These are phyloP conservation scores for Talaromyces sp. DNA, from an alignment of 2,329 filamentous ascomycete genomes.

Conservation along the genomic window DNA sequence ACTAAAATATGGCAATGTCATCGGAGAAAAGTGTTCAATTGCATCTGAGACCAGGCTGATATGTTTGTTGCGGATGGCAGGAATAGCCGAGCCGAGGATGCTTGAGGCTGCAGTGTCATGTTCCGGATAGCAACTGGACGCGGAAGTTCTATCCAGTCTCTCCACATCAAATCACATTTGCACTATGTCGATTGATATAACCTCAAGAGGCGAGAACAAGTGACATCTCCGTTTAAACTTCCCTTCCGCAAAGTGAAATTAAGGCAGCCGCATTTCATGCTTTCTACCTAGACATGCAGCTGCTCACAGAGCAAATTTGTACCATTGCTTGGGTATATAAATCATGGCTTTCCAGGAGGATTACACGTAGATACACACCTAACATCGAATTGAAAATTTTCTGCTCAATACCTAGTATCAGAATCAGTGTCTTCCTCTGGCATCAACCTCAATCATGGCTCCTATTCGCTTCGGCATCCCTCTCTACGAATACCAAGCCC, in stretches of 20 bases:
- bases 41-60: neutral
- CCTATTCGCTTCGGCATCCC: conserved; percentile 16
- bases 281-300: neutral
- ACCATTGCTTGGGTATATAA: neutral
- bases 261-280: neutral
- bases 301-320: neutral
- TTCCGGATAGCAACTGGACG: conserved; percentile 14
- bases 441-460: too few species aligned
- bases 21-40: neutral
- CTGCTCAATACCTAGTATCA: too few species aligned
- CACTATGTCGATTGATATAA: neutral
- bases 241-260: neutral
- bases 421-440: too few species aligned
- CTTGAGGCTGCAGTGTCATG: neutral
- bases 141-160: neutral
- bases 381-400: too few species aligned
- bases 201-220: too few species aligned
- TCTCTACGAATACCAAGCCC: conserved; percentile 13
- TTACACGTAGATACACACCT: too few species aligned
- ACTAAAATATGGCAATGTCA: neutral
- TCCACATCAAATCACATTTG: neutral
- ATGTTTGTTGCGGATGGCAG: conserved; percentile 1
- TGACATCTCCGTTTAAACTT: neutral
- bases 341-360: too few species aligned
- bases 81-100: conserved; percentile 1